Evolutionary conservation across 164 flowering plant genomes (phyloP), one percentile per base, ranked within the genome.

Genomic region (Piper longum): DNA sequence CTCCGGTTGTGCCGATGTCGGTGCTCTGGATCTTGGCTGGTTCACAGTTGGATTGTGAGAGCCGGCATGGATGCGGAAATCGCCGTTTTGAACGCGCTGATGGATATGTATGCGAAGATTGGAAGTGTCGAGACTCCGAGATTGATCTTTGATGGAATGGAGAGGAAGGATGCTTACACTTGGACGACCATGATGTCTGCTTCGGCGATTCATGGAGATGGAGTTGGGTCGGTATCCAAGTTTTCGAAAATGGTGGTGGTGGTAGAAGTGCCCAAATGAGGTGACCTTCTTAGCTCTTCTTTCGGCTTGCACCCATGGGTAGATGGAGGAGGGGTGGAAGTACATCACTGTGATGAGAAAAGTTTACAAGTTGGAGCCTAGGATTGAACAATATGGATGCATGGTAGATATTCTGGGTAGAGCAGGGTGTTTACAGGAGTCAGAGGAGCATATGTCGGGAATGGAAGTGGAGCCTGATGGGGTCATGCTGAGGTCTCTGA

Each of bases 81-180:
- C 26, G 43, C 56, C 51, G 71, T 78, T 40, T 65, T 68, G 18
- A 78, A 77, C 62, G 66, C 81, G 36, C 48, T 78, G 56, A 64
- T 75, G 41, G 76, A 75, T 65, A 75, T 73, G 78, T 74, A 78
- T 17, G 71, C 78, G 3, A 78, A 78, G 62, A 71, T 78, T 60
- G 78, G 81, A 16, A 75, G 73, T 51, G 44, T 78, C 44, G 78
- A 72, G 48, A 66, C 51, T 36, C 76, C 78, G 5, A 70, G 67
- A 42, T 43, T 61, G 36, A 45, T 75, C 48, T 78, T 78, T 51
- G 41, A 69, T n/a, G 70, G 61, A 68, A 75, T 78, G 51, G 54
- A 67, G 7, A 39, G 45, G 12, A 75, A 72, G 4, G 81, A 67
- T 71, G 67, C 64, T 4, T 69, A 65, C 63, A 65, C 81, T 18